phyloP scores from a whole-genome alignment of 108 stramenopile species.

The Nannochloropsis salina region DNA sequence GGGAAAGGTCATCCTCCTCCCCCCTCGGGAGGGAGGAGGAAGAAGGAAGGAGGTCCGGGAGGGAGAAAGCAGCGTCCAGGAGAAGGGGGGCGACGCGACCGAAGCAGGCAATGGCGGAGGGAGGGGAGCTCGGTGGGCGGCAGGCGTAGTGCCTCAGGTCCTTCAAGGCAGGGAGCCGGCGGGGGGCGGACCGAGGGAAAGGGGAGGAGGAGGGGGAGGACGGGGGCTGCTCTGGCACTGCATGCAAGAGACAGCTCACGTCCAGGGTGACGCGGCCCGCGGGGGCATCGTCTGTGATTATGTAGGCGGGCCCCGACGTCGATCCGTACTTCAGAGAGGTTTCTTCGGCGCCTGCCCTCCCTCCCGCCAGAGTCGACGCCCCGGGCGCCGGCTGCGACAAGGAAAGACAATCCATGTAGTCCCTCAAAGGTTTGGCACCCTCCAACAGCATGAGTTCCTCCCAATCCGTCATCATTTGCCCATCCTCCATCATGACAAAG shows the following conservation, averaged over 20 bases:
- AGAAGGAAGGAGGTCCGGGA: neutral
- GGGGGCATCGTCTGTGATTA: neutral
- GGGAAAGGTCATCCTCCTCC: neutral
- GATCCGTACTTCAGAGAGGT: neutral
- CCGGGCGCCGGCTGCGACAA: neutral
- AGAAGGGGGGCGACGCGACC: neutral
- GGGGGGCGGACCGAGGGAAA: neutral
- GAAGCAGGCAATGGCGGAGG: neutral
- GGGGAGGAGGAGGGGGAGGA: neutral
- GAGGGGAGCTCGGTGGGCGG: neutral
- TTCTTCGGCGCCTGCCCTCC: neutral
- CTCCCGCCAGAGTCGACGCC: neutral
- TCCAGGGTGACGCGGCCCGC: neutral
- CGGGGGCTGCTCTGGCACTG: neutral
- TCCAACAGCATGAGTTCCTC: constrained; percentile 4
- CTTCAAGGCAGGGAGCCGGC: neutral
- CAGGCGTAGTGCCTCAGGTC: neutral
- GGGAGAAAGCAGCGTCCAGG: constrained; percentile 10
- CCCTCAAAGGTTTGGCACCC: neutral
- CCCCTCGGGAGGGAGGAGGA: neutral
- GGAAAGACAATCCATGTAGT: neutral
- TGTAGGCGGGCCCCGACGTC: neutral
- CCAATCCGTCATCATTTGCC: neutral
- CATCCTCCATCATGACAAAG: neutral
- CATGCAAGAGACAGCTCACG: neutral